These are phyloP conservation scores for Teratosphaeria gauchensis DNA, from an alignment of 2,329 filamentous ascomycete genomes.

Conservation along the genomic window DNA sequence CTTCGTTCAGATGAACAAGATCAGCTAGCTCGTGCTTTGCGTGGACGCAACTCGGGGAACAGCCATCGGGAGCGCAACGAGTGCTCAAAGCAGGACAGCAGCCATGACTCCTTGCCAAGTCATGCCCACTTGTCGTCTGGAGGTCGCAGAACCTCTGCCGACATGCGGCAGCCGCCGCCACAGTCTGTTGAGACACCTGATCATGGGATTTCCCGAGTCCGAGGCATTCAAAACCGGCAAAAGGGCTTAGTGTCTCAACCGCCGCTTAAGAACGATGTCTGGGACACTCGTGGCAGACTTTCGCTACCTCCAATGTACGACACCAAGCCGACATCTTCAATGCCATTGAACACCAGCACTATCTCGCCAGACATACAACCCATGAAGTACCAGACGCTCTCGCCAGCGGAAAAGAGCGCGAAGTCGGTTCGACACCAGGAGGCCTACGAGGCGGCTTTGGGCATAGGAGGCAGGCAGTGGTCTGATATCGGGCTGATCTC, in stretches of 20 bases:
- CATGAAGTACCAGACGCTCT: neutral
- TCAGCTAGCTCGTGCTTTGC: neutral
- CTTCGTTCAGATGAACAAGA: neutral
- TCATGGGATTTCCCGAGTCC: neutral
- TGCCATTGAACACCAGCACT: neutral
- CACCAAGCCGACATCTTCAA: neutral
- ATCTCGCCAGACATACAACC: neutral
- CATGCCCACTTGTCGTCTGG: neutral
- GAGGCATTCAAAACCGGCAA: neutral
- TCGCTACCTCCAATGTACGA: neutral
- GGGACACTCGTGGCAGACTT: neutral
- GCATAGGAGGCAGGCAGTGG: constrained; percentile 9
- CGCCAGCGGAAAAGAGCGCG: neutral
- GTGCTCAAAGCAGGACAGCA: neutral
- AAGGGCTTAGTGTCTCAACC: neutral
- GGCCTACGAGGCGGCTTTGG: constrained; percentile 13
- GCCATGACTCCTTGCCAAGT: neutral
- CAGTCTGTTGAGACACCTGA: neutral
- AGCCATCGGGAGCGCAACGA: neutral
- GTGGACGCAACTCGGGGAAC: neutral
- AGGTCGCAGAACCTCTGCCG: neutral
- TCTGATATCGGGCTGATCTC: constrained; percentile 10
- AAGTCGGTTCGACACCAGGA: constrained; percentile 2
- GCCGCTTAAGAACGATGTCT: neutral
- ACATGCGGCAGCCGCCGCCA: neutral